Evolutionary conservation across 176 grass and related monocot genomes (phyloP).

Genomic region (Rhynchospora breviuscula): DNA sequence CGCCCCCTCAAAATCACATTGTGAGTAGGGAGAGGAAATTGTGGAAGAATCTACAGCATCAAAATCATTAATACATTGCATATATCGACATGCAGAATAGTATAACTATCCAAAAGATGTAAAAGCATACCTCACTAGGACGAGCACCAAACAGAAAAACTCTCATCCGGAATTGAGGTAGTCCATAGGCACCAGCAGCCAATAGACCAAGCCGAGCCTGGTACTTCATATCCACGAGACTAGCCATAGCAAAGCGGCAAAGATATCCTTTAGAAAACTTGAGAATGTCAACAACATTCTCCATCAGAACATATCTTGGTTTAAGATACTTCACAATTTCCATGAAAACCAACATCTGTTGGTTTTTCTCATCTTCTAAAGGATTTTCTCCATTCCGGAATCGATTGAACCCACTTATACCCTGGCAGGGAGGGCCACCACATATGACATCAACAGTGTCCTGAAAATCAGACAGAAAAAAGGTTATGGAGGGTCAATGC

Average conservation of each 20-base stretch:
- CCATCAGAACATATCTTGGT: constrained; percentile 83
- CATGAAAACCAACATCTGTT: constrained; percentile 80
- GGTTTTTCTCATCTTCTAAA: constrained; percentile 72
- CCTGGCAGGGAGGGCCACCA: constrained; percentile 85
- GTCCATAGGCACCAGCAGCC: constrained; percentile 73
- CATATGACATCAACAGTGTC: constrained; percentile 73
- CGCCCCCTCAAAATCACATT: constrained; percentile 60
- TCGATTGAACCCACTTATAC: constrained; percentile 85
- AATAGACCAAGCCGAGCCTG: constrained; percentile 73
- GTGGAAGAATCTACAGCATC: constrained; percentile 44
- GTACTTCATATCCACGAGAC: constrained; percentile 68
- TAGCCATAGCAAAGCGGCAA: constrained; percentile 63
- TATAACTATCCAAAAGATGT: not conserved
- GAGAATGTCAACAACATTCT: constrained; percentile 84
- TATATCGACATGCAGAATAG: not conserved
- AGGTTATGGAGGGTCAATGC: not conserved
- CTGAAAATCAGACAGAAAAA: constrained; percentile 28
- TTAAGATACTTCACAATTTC: constrained; percentile 66
- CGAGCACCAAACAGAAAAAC: constrained; percentile 73
- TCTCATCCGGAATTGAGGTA: constrained; percentile 77
- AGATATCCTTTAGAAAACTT: constrained; percentile 79
- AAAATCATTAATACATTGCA: not conserved
- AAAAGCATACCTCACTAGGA: constrained; percentile 52
- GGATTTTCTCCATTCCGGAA: constrained; percentile 66
- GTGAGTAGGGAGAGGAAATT: constrained; percentile 77